Evolutionary conservation across 768 basidiomycete species (phyloP).

Genomic region (Pleurotus tuoliensis): DNA sequence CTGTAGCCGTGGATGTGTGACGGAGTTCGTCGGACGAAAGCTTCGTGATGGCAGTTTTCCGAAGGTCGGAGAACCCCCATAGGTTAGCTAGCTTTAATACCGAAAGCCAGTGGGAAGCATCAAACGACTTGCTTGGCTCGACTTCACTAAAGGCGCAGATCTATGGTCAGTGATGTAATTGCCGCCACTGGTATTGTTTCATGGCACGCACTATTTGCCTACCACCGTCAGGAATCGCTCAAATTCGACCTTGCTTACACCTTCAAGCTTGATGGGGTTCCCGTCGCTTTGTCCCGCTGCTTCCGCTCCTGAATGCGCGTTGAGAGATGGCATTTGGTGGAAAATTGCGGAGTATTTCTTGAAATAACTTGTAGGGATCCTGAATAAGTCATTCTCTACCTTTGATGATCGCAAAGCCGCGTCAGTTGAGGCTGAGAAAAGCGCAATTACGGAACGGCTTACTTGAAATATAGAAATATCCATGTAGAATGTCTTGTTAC

Average conservation of each 20-base stretch:
- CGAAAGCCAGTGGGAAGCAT: not conserved
- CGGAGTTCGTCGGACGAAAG: not conserved
- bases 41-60: not conserved
- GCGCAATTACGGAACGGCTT: not conserved
- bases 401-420: constrained; percentile 8
- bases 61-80: constrained; percentile 3
- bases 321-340: constrained; percentile 28
- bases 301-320: constrained; percentile 9
- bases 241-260: not conserved
- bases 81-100: not conserved
- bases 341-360: constrained; percentile 23
- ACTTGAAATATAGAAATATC: not conserved
- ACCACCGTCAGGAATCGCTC: not conserved
- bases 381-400: constrained; percentile 37
- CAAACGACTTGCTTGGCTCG: too few species aligned
- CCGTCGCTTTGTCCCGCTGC: not conserved
- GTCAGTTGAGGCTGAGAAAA: not conserved
- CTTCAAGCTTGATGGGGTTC: not conserved
- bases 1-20: not conserved
- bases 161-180: too few species aligned
- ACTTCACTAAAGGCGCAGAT: too few species aligned
- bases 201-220: not conserved
- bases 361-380: constrained; percentile 31
- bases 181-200: too few species aligned
- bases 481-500: not conserved